phyloP scores from a whole-genome alignment of 1,139 yeast genomes.

The Meyerozyma sp. region DNA sequence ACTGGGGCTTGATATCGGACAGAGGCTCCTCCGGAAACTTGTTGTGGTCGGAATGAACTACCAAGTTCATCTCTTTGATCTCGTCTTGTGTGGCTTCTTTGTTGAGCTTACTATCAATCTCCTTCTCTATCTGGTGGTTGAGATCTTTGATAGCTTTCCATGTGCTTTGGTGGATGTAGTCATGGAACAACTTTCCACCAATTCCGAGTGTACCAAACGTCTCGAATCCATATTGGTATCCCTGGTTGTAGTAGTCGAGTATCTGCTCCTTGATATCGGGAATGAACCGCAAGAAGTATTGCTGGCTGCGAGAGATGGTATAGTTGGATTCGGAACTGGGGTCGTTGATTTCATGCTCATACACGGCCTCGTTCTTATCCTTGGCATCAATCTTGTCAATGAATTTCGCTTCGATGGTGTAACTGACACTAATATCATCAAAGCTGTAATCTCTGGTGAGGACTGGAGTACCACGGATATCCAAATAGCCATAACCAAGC shows the following conservation, averaged over 20 bases:
- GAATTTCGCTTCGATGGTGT: slow-evolving; percentile 41
- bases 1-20: slow-evolving; percentile 8
- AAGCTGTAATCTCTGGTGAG: slow-evolving; percentile 38
- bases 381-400: slow-evolving; percentile 32
- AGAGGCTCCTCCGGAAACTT: background rate
- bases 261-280: slow-evolving; percentile 33
- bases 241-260: slow-evolving; percentile 21
- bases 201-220: slow-evolving; percentile 28
- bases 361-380: slow-evolving; percentile 21
- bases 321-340: slow-evolving; percentile 29
- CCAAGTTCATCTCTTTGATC: slow-evolving; percentile 30
- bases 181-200: slow-evolving; percentile 30
- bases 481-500: slow-evolving; percentile 40
- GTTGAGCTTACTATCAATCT: slow-evolving; percentile 28
- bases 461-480: slow-evolving; percentile 38
- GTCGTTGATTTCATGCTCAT: slow-evolving; percentile 36
- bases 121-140: slow-evolving; percentile 29
- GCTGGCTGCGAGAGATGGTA: slow-evolving; percentile 32
- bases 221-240: slow-evolving; percentile 19
- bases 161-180: slow-evolving; percentile 21
- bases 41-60: slow-evolving; percentile 7
- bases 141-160: slow-evolving; percentile 30
- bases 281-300: slow-evolving; percentile 36
- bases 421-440: slow-evolving; percentile 37
- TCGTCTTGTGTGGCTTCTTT: slow-evolving; percentile 25